These are phyloP conservation scores for Camellia granthamiana DNA, from an alignment of 148 eudicot species.

Conservation along the genomic window DNA sequence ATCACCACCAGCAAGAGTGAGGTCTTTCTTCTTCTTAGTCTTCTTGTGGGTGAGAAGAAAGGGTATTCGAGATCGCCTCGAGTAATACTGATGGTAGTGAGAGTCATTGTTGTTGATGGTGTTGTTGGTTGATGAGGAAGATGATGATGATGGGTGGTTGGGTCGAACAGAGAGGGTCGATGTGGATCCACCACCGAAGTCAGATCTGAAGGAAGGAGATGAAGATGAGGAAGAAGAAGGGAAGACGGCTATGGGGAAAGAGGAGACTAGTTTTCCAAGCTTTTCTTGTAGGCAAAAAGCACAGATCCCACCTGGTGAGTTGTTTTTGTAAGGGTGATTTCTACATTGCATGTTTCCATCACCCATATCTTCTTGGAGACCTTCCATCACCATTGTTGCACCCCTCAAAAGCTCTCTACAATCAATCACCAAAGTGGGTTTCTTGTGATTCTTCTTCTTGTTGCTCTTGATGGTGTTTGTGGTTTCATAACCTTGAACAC, in stretches of 20 bases:
- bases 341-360: slow-evolving; percentile 47
- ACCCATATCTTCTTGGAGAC: slow-evolving; percentile 50
- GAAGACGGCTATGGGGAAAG: slow-evolving; percentile 52
- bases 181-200: neutral
- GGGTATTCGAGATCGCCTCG: slow-evolving; percentile 30
- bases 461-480: slow-evolving; percentile 21
- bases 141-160: neutral
- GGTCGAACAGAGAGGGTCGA: neutral
- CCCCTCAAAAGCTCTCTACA: slow-evolving; percentile 22
- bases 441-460: no score
- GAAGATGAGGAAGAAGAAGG: slow-evolving; percentile 39
- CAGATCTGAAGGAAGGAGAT: neutral
- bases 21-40: slow-evolving; percentile 29
- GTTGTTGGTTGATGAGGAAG: neutral
- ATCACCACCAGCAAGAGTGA: neutral
- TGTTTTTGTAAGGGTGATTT: slow-evolving; percentile 60
- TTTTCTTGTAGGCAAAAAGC: slow-evolving; percentile 88
- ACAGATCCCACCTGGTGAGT: slow-evolving; percentile 73
- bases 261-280: slow-evolving; percentile 68
- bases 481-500: neutral
- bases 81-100: neutral
- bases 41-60: slow-evolving; percentile 48
- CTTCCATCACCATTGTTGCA: slow-evolving; percentile 43
- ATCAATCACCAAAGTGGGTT: no score
- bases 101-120: neutral